phyloP scores from a whole-genome alignment of 2,329 filamentous ascomycete species.

The Penicillium rolfsii region DNA sequence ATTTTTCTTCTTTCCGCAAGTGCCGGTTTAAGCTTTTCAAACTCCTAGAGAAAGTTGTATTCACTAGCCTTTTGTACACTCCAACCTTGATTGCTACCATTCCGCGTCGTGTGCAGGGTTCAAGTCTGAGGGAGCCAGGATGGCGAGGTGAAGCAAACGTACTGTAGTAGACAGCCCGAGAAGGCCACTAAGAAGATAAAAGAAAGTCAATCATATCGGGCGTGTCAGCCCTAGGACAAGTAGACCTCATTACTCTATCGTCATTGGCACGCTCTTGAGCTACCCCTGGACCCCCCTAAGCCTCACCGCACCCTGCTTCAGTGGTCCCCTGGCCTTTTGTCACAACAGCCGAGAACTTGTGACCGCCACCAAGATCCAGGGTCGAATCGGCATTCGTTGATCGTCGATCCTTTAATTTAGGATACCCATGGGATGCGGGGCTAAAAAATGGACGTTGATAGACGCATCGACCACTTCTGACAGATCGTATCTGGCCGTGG shows the following conservation, averaged over 20 bases:
- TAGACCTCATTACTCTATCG: not conserved
- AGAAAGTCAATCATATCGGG: not conserved
- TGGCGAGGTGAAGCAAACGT: not conserved
- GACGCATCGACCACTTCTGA: not conserved
- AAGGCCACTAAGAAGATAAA: not conserved
- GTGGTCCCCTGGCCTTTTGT: not conserved
- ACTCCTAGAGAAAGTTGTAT: not conserved
- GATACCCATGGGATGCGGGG: not conserved
- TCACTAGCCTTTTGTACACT: not conserved
- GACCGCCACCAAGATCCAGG: conserved; percentile 10
- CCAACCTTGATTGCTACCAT: not conserved
- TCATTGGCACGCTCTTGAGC: not conserved
- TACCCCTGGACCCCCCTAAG: not conserved
- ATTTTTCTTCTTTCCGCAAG: not conserved
- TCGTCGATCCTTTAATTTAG: not conserved
- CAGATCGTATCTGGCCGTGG: not conserved
- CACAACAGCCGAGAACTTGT: conserved; percentile 8
- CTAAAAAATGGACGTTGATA: not conserved
- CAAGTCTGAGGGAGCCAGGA: not conserved
- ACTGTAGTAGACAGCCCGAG: not conserved
- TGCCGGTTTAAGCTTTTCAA: not conserved
- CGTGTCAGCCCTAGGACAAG: not conserved
- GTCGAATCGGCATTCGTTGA: not conserved
- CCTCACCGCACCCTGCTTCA: not conserved
- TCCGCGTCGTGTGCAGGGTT: conserved; percentile 4